phyloP scores from a whole-genome alignment of 768 basidiomycete genomes.

The Mycena galericulata region DNA sequence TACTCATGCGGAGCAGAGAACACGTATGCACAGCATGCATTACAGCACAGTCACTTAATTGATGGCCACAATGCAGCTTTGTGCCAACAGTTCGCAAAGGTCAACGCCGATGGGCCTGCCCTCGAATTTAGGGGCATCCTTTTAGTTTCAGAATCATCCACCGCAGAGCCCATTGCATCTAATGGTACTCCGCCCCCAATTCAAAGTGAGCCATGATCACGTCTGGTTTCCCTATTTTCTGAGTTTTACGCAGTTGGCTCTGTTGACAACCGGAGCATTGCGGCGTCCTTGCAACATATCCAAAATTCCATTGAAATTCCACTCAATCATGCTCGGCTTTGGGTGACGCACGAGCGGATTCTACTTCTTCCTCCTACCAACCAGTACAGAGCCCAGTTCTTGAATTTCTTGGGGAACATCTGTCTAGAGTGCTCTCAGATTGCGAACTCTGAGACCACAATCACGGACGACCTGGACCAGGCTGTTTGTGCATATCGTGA shows the following conservation, averaged over 20 bases:
- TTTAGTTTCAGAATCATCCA: too few relatives aligned
- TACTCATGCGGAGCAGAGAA: background rate
- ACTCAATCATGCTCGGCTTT: too few relatives aligned
- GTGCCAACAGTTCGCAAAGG: background rate
- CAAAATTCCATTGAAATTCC: constrained; percentile 1
- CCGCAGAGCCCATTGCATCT: too few relatives aligned
- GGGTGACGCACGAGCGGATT: constrained; percentile 9
- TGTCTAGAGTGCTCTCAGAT: background rate
- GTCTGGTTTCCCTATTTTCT: too few relatives aligned
- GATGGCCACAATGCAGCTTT: background rate
- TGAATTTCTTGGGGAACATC: background rate
- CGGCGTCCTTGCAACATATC: background rate
- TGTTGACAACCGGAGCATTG: background rate
- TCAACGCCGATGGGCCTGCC: too few relatives aligned
- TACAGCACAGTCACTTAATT: too few relatives aligned
- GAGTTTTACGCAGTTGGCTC: too few relatives aligned
- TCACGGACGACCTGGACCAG: constrained; percentile 2
- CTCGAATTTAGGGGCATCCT: too few relatives aligned
- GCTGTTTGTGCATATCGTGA: constrained; percentile 6
- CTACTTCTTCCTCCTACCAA: background rate
- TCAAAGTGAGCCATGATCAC: too few relatives aligned
- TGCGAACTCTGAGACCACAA: too few relatives aligned
- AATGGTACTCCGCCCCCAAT: too few relatives aligned
- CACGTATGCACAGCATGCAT: too few relatives aligned
- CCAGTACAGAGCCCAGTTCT: background rate